phyloP scores from a whole-genome alignment of 2,329 filamentous ascomycete genomes.

The Fusarium aywerte region DNA sequence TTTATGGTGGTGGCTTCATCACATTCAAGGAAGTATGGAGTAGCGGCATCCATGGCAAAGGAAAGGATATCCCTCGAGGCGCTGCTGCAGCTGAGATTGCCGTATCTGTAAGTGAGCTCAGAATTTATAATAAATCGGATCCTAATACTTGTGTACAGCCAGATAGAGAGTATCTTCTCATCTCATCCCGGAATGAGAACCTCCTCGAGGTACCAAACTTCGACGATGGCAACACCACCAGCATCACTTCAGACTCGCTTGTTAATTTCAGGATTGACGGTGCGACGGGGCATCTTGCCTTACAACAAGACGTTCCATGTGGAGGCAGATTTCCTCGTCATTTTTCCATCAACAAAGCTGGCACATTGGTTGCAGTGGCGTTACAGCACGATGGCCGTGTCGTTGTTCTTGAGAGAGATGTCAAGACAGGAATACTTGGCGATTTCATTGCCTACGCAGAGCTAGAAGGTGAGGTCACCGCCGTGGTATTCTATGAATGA shows the following conservation, averaged over 20 bases:
- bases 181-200: slow-evolving; percentile 74
- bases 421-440: slow-evolving; percentile 66
- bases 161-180: slow-evolving; percentile 70
- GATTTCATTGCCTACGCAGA: slow-evolving; percentile 56
- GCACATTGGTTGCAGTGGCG: slow-evolving; percentile 72
- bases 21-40: slow-evolving; percentile 59
- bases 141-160: slow-evolving; percentile 54
- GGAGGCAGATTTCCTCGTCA: slow-evolving; percentile 74
- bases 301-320: slow-evolving; percentile 68
- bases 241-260: slow-evolving; percentile 70
- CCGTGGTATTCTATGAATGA: slow-evolving; percentile 60
- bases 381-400: slow-evolving; percentile 71
- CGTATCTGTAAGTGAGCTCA: slow-evolving; percentile 63
- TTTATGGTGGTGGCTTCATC: slow-evolving; percentile 59
- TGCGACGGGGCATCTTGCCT: slow-evolving; percentile 64
- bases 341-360: slow-evolving; percentile 73
- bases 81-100: slow-evolving; percentile 66
- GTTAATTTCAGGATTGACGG: slow-evolving; percentile 68
- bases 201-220: slow-evolving; percentile 61
- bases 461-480: slow-evolving; percentile 58
- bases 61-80: slow-evolving; percentile 52
- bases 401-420: slow-evolving; percentile 69
- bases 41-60: slow-evolving; percentile 61
- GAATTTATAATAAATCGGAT: neutral
- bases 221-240: slow-evolving; percentile 55